Base-by-base conservation (phyloP, 2,329 filamentous ascomycete genomes). In the Ophiostoma sp. region DNA sequence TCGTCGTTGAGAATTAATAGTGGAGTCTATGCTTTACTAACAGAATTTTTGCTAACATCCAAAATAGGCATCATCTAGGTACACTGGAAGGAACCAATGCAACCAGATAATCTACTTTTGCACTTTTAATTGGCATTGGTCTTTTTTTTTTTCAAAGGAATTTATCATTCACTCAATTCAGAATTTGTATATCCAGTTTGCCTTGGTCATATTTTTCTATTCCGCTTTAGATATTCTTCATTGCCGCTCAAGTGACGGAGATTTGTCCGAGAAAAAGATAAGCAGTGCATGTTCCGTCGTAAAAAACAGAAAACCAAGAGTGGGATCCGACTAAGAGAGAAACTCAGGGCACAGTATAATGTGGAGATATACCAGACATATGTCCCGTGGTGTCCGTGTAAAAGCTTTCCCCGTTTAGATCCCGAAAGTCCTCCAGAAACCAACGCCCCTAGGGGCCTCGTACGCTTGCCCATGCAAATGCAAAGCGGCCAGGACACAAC, bases 191-290 rank as follows among this genome's bases (percentile, higher is more conserved):
- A 59, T 70, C 45, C 45, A 52, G 69, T 33, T 25, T 57, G 11
- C 48, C 25, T 71, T 71, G 70, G 70, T 52, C 57, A 52, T 71
- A 61, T 19, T 48, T 64, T 71, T 71, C 57, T 71, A 75, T 73
- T 71, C 64, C 74, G 74, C 74, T 75, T 72, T 52, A 66, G n/a
- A 68, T 75, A 52, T 55, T 48, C 59, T 72, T 73, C 74, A 71
- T 70, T 59, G 66, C 71, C 45, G 52, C 69, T 72, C 52, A 7
- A 45, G 42, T 36, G 42, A 52, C 42, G 52, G 55, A 11, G 8
- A 12, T 31, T 71, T 70, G 52, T 33, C 36, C 33, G 52, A 61
- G 52, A 61, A 48, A 70, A 45, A 57, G 31, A 48, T 39, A 61
- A 63, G 55, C 66, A 69, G 48, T 36, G 45, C 25, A 59, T 33